Percentiles rank a stretch among this genome's conserved stretches.
Evolutionary conservation across 495 filamentous ascomycete genomes (phyloP).

Genomic region (Xylaria castorea): DNA sequence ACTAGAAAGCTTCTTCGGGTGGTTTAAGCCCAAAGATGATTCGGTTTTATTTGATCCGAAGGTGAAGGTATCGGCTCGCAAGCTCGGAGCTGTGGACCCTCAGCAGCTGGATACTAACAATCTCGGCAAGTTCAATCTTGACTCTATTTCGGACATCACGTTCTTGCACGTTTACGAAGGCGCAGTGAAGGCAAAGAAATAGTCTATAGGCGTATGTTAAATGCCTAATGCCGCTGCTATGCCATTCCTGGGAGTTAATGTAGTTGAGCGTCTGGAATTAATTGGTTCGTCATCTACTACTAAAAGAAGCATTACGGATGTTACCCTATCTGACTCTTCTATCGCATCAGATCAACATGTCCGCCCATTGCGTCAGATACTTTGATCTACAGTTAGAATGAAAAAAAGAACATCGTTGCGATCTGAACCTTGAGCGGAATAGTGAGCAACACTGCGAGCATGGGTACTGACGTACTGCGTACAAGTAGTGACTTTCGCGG

Average conservation of each 20-base stretch:
- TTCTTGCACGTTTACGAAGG: conserved; percentile 1
- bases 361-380: no score
- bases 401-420: no score
- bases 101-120: conserved; percentile 1
- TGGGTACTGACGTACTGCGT: no score
- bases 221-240: neutral
- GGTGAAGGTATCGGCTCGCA: neutral
- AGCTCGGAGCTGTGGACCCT: neutral
- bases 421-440: no score
- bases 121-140: conserved; percentile 3
- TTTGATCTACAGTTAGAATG: no score
- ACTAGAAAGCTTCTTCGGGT: neutral
- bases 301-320: no score
- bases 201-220: neutral
- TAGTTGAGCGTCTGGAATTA: no score
- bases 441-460: no score
- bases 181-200: neutral
- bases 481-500: no score
- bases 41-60: conserved; percentile 1
- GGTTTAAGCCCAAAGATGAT: neutral
- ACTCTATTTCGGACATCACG: neutral
- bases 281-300: no score
- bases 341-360: no score
- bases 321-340: no score
- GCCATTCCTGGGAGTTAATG: neutral